A percentile compares a stretch with the other conserved stretches of the same genome.
phyloP scores from a whole-genome alignment of 2,329 filamentous ascomycete species.

The Cordyceps cateniannulata region DNA sequence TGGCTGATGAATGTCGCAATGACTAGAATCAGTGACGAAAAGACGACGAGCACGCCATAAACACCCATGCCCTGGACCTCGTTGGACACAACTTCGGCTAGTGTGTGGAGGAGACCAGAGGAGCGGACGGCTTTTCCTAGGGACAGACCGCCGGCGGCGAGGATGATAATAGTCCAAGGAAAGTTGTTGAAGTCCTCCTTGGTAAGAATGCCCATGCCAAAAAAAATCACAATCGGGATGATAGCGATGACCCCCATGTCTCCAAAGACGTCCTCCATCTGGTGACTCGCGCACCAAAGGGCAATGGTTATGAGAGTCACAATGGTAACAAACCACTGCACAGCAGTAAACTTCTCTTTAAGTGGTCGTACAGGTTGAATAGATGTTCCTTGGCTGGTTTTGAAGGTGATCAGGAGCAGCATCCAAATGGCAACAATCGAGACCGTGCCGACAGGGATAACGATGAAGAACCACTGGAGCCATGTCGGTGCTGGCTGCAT shows the following conservation, averaged over 20 bases:
- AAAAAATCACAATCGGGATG: constrained; percentile 91
- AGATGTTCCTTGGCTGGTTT: constrained; percentile 74
- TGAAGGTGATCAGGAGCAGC: constrained; percentile 77
- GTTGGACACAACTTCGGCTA: constrained; percentile 70
- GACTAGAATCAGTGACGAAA: constrained; percentile 76
- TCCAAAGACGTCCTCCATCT: constrained; percentile 80
- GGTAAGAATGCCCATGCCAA: constrained; percentile 89
- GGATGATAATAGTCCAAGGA: constrained; percentile 98
- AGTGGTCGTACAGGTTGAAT: constrained; percentile 89
- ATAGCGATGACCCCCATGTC: constrained; percentile 99
- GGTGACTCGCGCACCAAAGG: constrained; percentile 89
- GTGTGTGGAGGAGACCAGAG: constrained; percentile 83
- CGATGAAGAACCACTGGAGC: constrained; percentile 96
- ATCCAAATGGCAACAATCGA: constrained; percentile 86
- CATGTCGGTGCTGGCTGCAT: constrained; percentile 90
- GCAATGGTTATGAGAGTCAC: constrained; percentile 79
- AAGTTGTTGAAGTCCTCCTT: constrained; percentile 99
- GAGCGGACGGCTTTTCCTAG: constrained; percentile 92
- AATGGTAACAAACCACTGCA: constrained; percentile 87
- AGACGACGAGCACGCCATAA: constrained; percentile 81
- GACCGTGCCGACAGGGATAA: constrained; percentile 85
- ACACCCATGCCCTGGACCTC: constrained; percentile 71
- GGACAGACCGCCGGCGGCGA: constrained; percentile 86
- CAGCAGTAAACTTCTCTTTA: constrained; percentile 77
- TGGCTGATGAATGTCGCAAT: constrained; percentile 98